Conservation (phyloP, 2,329 filamentous ascomycete species). For the Hymenoscyphus occultus region DNA sequence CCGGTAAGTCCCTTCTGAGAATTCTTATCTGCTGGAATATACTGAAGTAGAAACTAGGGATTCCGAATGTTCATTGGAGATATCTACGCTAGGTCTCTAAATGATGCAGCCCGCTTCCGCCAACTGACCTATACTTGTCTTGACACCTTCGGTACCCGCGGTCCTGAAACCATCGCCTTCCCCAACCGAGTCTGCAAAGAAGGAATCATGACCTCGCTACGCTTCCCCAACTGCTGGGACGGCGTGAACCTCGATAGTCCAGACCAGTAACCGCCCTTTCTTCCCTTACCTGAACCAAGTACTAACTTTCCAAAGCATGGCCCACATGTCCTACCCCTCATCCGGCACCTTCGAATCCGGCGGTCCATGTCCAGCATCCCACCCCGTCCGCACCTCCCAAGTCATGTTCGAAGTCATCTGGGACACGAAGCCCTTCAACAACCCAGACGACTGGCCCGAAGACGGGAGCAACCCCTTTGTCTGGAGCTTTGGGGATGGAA, state of each 20-base stretch:
- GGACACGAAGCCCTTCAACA: slow-evolving; percentile 43
- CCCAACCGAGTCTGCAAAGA: slow-evolving; percentile 35
- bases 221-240: slow-evolving; percentile 35
- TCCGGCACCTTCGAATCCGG: slow-evolving; percentile 19
- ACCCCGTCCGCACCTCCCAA: slow-evolving; percentile 20
- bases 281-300: background rate
- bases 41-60: slow-evolving; percentile 31
- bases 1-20: slow-evolving; percentile 18
- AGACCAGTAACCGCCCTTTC: slow-evolving; percentile 16
- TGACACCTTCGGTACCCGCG: slow-evolving; percentile 31
- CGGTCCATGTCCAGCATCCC: slow-evolving; percentile 24
- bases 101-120: slow-evolving; percentile 39
- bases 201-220: slow-evolving; percentile 36
- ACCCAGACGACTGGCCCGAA: slow-evolving; percentile 44
- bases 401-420: slow-evolving; percentile 46
- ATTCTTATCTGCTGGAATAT: background rate
- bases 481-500: slow-evolving; percentile 44
- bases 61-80: slow-evolving; percentile 47
- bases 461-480: slow-evolving; percentile 44
- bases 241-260: slow-evolving; percentile 26
- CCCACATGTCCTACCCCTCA: slow-evolving; percentile 25
- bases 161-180: slow-evolving; percentile 34
- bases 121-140: slow-evolving; percentile 46
- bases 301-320: background rate
- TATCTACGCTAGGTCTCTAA: slow-evolving; percentile 37